phyloP scores from a whole-genome alignment of 225 moss, liverwort and hornwort species.

The Polytrichum formosum region DNA sequence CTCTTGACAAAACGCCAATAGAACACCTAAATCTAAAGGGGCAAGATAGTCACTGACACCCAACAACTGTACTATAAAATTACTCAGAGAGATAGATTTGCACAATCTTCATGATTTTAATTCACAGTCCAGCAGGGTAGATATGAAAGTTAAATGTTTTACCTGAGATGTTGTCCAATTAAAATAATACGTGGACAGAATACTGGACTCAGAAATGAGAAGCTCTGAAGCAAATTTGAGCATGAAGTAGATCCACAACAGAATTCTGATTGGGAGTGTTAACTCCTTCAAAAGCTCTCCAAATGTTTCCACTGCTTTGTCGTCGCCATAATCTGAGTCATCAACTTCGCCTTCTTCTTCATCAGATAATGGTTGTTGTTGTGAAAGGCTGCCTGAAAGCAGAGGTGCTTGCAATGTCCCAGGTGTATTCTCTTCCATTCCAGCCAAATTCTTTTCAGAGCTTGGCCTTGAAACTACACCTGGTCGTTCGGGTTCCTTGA shows the following conservation, averaged over 20 bases:
- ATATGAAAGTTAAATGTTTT: not conserved
- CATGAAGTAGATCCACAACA: constrained; percentile 64
- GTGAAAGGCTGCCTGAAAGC: not conserved
- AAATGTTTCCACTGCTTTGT: constrained; percentile 1
- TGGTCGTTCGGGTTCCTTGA: constrained; percentile 44
- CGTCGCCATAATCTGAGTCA: not conserved
- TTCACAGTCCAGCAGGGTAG: too few species aligned
- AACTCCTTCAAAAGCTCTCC: constrained; percentile 13
- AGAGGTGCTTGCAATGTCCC: not conserved
- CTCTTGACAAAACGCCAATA: not conserved
- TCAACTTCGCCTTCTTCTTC: constrained; percentile 6
- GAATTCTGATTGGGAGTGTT: constrained; percentile 26
- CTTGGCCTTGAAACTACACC: not conserved
- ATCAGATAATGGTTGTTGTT: not conserved
- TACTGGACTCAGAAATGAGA: constrained; percentile 53
- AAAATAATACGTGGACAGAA: constrained; percentile 51
- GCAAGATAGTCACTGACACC: not conserved
- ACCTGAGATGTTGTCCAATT: constrained; percentile 32
- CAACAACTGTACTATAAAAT: too few species aligned
- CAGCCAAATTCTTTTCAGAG: constrained; percentile 10
- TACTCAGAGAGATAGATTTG: too few species aligned
- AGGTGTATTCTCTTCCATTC: constrained; percentile 2
- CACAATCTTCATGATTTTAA: too few species aligned
- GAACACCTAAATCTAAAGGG: not conserved
- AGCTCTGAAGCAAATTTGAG: constrained; percentile 57